phyloP scores from a whole-genome alignment of 768 basidiomycete species.

The Boletus reticulatus region DNA sequence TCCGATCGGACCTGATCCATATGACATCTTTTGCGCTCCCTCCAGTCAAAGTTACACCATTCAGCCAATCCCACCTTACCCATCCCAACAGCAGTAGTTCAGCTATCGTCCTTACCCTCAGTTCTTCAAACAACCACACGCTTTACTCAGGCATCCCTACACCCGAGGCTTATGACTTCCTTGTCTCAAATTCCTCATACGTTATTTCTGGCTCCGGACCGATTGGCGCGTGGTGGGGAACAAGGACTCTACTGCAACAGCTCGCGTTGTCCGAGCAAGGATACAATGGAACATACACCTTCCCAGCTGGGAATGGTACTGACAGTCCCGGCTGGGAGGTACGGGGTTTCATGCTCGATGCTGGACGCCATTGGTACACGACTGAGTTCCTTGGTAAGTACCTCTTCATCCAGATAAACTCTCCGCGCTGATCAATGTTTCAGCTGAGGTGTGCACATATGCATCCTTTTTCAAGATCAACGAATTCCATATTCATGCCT shows the following conservation, averaged over 20 bases:
- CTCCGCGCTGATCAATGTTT: not conserved
- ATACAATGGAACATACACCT: slow-evolving; percentile 4
- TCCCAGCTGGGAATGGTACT: slow-evolving; percentile 35
- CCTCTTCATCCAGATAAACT: not conserved
- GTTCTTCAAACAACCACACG: slow-evolving; percentile 22
- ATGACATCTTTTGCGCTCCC: slow-evolving; percentile 29
- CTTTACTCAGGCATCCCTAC: slow-evolving; percentile 38
- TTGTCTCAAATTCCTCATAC: slow-evolving; percentile 28
- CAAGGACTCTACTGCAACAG: slow-evolving; percentile 43
- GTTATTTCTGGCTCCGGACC: slow-evolving; percentile 34
- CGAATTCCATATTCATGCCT: slow-evolving; percentile 43
- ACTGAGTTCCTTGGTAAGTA: slow-evolving; percentile 36
- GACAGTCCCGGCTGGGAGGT: slow-evolving; percentile 45
- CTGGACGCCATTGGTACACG: slow-evolving; percentile 43
- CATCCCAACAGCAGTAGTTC: slow-evolving; percentile 1
- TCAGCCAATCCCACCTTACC: not conserved
- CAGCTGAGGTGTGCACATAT: slow-evolving; percentile 43
- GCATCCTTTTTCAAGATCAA: slow-evolving; percentile 47
- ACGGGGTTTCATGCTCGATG: slow-evolving; percentile 46
- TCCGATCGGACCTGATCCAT: slow-evolving; percentile 34
- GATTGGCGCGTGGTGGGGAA: slow-evolving; percentile 45
- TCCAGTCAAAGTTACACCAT: slow-evolving; percentile 20
- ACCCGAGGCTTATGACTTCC: slow-evolving; percentile 39
- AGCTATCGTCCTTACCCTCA: slow-evolving; percentile 33
- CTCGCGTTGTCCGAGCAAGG: slow-evolving; percentile 24